Base-by-base conservation (phyloP, 495 filamentous ascomycete species). In the Schizothecium vesticola region DNA sequence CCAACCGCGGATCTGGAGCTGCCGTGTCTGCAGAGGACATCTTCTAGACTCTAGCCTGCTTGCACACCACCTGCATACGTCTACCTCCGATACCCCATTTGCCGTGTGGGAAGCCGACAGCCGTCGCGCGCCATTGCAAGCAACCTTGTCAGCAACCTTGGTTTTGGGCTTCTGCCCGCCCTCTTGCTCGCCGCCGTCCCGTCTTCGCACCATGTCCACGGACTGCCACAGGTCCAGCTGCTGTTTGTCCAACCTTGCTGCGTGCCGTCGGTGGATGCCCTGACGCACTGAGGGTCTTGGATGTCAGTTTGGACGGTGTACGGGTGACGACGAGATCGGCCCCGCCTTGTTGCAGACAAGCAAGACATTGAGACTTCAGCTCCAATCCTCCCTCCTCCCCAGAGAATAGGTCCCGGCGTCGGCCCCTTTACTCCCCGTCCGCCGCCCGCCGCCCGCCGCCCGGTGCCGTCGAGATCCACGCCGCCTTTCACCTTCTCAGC, bases 281-380 rank as follows among this genome's bases (percentile, higher is more conserved):
- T 57, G 65, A 65, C 33, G 57, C 65, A 65, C 65, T 65, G 61
- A 68, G 65, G 69, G 56, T 69, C 56, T 55, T 56, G 63, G 63
- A 59, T 31, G 43, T 65, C 11, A 25, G 62, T 36, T 63, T 63
- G 13, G 33, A 28, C 43, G 33, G 55, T 51, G 23, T 21, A 56
- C 55, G 31, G 28, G 61, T 61, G 64, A 59, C 60, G 65, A 65
- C 60, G 65, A 65, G 59, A 66, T 58, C 59, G 22, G 66, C 62
- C 70, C 66, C 70, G 66, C 66, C 65, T 59, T 71, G 57, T 60
- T 51, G 65, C 65, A 71, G 69, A 68, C 69, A 60, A 22, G 59
- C 31, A 58, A 66, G 65, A 66, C 65, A 64, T 24, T 25, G 28
- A 24, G 22, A 36, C 56, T 61, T 59, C 63, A 66, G 59, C 59